Percentiles rank a stretch among this genome's conserved stretches.
These are phyloP conservation scores for Alternaria conjuncta DNA, from an alignment of 2,329 filamentous ascomycete genomes.

Conservation along the genomic window DNA sequence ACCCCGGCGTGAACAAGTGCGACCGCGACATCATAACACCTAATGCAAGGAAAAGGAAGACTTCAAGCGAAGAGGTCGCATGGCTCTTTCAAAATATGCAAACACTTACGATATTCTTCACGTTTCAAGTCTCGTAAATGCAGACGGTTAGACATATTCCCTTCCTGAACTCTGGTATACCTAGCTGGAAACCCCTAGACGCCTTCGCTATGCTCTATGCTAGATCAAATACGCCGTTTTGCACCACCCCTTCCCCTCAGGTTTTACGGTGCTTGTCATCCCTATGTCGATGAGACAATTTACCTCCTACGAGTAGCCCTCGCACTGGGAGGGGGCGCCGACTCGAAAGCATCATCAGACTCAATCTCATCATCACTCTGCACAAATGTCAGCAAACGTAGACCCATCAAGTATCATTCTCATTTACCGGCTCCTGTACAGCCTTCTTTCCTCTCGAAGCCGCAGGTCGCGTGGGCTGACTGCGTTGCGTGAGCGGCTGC, in stretches of 20 bases:
- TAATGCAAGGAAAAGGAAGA: neutral
- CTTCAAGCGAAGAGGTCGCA: accelerated
- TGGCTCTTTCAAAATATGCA: neutral
- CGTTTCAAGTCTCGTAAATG: neutral
- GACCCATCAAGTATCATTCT: neutral
- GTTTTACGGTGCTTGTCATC: too few species aligned
- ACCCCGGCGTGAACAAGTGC: neutral
- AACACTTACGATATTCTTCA: neutral
- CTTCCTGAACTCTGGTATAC: neutral
- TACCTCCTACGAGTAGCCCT: conserved; percentile 37
- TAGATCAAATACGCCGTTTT: neutral
- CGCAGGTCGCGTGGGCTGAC: conserved; percentile 34
- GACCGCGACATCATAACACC: neutral
- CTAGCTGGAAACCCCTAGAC: conserved; percentile 11
- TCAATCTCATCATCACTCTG: conserved; percentile 53
- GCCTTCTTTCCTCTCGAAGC: conserved; percentile 37
- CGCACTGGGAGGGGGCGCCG: conserved; percentile 29
- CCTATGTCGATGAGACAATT: neutral
- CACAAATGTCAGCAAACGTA: conserved; percentile 4
- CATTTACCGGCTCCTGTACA: conserved; percentile 49
- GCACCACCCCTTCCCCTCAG: neutral
- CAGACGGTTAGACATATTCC: neutral
- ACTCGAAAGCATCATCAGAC: conserved; percentile 51
- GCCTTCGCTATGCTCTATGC: conserved; percentile 30
- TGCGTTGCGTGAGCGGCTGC: conserved; percentile 45